Conservation (phyloP, 495 filamentous ascomycete genomes). For the Talaromyces adpressus region DNA sequence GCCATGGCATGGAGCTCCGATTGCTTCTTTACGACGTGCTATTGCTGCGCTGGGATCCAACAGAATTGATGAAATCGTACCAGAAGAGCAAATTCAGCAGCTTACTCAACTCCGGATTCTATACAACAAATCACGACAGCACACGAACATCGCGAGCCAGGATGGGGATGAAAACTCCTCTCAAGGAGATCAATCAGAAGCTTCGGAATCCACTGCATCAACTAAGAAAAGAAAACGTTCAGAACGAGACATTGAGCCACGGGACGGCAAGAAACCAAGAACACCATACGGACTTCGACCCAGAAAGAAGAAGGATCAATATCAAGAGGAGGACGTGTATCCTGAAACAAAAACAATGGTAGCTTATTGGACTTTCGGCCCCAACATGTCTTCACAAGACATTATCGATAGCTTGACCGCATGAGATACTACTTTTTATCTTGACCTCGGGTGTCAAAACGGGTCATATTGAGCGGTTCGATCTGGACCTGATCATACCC, state of each 20-base stretch:
- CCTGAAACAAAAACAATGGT: neutral
- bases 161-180: neutral
- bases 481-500: no score
- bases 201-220: neutral
- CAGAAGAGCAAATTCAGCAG: neutral
- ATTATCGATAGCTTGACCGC: neutral
- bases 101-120: neutral
- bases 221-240: neutral
- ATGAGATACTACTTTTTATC: neutral
- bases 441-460: no score
- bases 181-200: neutral
- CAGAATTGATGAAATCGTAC: neutral
- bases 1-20: constrained; percentile 11
- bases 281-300: neutral
- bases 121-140: neutral
- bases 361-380: neutral
- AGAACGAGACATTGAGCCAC: neutral
- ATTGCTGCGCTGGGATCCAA: neutral
- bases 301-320: neutral
- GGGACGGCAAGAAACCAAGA: neutral
- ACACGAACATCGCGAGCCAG: neutral
- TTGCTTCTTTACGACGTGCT: constrained; percentile 1
- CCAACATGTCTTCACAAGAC: neutral
- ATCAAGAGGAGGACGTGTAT: neutral
- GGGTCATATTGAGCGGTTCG: no score